phyloP scores from a whole-genome alignment of 208 protist genomes.

The Acanthamoeba royreba region DNA sequence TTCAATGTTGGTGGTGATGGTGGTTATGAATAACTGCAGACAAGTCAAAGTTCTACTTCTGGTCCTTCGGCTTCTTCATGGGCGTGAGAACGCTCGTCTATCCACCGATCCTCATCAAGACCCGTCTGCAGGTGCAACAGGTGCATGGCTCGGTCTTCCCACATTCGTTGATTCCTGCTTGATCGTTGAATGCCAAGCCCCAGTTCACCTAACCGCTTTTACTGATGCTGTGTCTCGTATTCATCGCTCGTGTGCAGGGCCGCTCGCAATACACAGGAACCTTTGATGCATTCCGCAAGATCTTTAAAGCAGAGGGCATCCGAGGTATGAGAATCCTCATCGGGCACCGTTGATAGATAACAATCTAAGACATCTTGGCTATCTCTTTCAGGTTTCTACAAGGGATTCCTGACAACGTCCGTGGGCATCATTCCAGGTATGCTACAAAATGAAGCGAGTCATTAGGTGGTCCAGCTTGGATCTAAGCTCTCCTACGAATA shows the following conservation, averaged over 20 bases:
- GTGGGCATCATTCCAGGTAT: conserved; percentile 28
- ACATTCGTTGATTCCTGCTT: neutral
- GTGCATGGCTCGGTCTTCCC: neutral
- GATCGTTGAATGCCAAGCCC: neutral
- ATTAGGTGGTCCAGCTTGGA: neutral
- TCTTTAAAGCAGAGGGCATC: neutral
- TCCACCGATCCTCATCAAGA: conserved; percentile 3
- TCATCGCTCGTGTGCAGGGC: neutral
- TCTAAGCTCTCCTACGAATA: neutral
- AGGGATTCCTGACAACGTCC: conserved; percentile 13
- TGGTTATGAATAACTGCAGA: neutral
- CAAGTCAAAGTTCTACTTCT: conserved; percentile 6
- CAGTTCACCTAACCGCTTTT: neutral
- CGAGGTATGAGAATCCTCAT: neutral
- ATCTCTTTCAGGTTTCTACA: neutral
- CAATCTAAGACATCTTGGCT: neutral
- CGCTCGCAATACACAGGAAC: conserved; percentile 3
- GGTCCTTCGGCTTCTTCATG: neutral
- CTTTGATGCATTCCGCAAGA: neutral
- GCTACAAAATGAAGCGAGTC: neutral
- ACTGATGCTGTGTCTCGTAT: too few relatives aligned
- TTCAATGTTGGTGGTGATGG: too few relatives aligned
- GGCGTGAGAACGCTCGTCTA: conserved; percentile 25
- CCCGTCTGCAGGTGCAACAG: neutral
- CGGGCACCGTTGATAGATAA: neutral